Conservation (phyloP, 352 stramenopile genomes). For the Thraustotheca clavata region DNA sequence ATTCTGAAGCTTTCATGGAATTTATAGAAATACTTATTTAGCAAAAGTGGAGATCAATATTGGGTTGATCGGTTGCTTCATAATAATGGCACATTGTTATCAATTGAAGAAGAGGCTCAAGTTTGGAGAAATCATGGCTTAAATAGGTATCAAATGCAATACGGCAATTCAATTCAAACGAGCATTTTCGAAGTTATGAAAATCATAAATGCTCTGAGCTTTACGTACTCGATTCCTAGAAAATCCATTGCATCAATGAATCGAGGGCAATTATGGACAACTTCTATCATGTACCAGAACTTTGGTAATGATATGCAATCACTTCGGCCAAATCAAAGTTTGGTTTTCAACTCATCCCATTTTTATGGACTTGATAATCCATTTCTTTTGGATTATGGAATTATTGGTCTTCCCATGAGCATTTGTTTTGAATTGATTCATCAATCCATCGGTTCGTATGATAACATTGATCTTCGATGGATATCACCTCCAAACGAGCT, state of each 20-base stretch:
- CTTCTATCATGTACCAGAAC: neutral
- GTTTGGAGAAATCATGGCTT: neutral
- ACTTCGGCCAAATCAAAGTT: neutral
- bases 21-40: neutral
- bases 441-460: neutral
- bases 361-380: neutral
- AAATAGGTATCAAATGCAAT: neutral
- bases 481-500: neutral
- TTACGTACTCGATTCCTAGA: neutral
- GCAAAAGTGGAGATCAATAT: too few relatives aligned
- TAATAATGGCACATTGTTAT: too few relatives aligned
- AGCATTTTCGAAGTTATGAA: neutral
- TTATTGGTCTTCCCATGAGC: neutral
- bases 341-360: neutral
- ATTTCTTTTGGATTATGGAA: neutral
- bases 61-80: too few relatives aligned
- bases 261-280: constrained; percentile 3
- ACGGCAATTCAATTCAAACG: neutral
- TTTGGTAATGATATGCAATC: constrained; percentile 1
- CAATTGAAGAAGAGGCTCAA: neutral
- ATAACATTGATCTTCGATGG: neutral
- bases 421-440: neutral
- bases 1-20: too few relatives aligned
- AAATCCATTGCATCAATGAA: neutral
- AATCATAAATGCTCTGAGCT: neutral